Conservation (phyloP, 805 yeast genomes). For the Peterozyma xylosa region DNA sequence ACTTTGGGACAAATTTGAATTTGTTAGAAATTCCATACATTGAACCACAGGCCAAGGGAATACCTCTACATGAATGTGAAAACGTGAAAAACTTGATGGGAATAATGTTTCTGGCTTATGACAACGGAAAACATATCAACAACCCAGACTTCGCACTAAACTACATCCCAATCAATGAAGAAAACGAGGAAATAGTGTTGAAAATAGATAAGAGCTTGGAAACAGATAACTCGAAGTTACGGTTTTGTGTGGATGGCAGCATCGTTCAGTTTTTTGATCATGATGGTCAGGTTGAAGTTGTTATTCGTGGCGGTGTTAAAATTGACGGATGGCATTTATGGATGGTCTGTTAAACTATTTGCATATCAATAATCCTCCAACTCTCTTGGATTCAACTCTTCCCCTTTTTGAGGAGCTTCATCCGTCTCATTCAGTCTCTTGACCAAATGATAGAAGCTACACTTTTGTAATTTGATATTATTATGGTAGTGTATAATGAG, state of each 20-base stretch:
- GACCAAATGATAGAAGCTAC: too few species aligned
- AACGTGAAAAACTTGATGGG: conserved; percentile 32
- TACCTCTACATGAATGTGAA: conserved; percentile 23
- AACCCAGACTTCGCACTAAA: conserved; percentile 17
- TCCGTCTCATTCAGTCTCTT: too few species aligned
- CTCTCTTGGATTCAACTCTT: too few species aligned
- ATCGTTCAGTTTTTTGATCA: conserved; percentile 22
- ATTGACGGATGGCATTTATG: not conserved
- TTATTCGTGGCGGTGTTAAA: not conserved
- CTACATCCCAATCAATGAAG: conserved; percentile 14
- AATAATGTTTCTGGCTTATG: conserved; percentile 50
- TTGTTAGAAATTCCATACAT: too few species aligned
- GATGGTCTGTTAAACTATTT: too few species aligned
- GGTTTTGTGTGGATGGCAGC: conserved; percentile 67
- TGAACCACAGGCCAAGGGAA: conserved; percentile 24
- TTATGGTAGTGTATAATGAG: too few species aligned
- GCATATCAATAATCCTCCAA: too few species aligned
- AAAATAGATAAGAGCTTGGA: conserved; percentile 14
- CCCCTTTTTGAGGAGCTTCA: too few species aligned
- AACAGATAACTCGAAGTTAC: conserved; percentile 25
- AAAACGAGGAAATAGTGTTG: conserved; percentile 12
- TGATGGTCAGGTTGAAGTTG: not conserved
- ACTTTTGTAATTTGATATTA: too few species aligned
- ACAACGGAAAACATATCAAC: conserved; percentile 44
- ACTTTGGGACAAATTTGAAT: too few species aligned